Evolutionary conservation across 1,284 basidiomycete species (phyloP), one percentile per base, ranked within the genome.

Genomic region (Tylopilus sp.): DNA sequence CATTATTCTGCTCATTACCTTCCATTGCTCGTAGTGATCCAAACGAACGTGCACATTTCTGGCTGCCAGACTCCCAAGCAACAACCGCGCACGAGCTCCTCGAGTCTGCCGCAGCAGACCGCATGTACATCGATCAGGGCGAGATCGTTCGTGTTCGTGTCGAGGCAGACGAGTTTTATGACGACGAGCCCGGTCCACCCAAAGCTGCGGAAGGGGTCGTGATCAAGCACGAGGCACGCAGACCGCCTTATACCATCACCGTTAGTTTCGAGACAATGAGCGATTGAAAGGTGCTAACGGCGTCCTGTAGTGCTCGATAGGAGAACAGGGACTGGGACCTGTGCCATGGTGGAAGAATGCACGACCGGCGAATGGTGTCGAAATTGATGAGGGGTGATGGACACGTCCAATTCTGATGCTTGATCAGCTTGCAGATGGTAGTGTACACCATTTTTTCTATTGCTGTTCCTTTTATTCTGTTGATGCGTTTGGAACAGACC

Each of bases 101-200:
- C 38, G 85, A 88, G 61, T 82, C 83, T 0, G 73, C 83, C 0
- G 71, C 77, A 0, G 65, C 78, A 33, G 83, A 88, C 37, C 78
- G 92, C 24, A 87, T 94, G 78, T 95, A 93, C 67, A 84, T 96
- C 53, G 90, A 93, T 63, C 73, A 81, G 46, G 82, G 82, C 26
- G 93, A 96, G 61, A 76, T 86, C 31, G 75, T 97, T n/a, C 85
- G 94, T 17, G 83, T 95, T 36, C 84, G 91, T 3, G 84, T 97
- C 11, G 91, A 95, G 65, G 76, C 79, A 2, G 89, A 95, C 61
- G 85, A 90, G 58, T 97, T 95, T 68, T 88, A 85, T 64, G 94
- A 97, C 61, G 83, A 91, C 57, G 90, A 94, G 61, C 94, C 94
- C 0, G 90, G 91, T 2, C 91, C 92, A 1, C 82, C 83, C 12